phyloP scores from a whole-genome alignment of 2,329 filamentous ascomycete genomes.

The Fusarium sp. region DNA sequence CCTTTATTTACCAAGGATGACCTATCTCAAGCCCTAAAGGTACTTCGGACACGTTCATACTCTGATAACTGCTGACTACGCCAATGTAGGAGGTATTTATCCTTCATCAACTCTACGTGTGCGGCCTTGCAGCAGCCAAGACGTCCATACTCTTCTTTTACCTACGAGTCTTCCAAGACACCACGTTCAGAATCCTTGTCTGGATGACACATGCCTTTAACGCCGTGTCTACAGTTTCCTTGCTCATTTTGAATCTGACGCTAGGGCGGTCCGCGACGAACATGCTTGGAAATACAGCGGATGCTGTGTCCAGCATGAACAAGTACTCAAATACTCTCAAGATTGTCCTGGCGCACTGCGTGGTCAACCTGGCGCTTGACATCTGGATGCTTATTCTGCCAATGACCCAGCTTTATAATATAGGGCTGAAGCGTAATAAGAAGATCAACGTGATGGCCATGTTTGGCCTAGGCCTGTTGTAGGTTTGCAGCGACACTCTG shows the following conservation, averaged over 20 bases:
- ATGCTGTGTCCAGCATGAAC: accelerated
- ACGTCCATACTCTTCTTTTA: conserved; percentile 6
- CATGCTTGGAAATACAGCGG: too few species aligned
- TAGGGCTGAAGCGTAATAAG: not conserved
- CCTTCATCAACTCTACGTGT: too few species aligned
- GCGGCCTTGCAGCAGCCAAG: not conserved
- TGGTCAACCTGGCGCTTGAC: not conserved
- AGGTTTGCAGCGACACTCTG: not conserved
- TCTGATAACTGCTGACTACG: not conserved
- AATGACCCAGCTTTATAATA: conserved; percentile 7
- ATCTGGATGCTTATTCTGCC: conserved; percentile 21
- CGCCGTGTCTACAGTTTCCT: accelerated
- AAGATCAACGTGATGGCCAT: not conserved
- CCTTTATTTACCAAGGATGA: not conserved
- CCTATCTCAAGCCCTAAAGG: not conserved
- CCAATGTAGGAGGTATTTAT: not conserved
- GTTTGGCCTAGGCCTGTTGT: conserved; percentile 14
- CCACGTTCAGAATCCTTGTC: not conserved
- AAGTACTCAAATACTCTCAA: accelerated
- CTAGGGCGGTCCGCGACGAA: not conserved
- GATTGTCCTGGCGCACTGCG: not conserved
- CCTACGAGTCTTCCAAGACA: not conserved
- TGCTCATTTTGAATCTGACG: not conserved
- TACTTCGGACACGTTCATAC: not conserved
- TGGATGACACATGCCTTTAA: not conserved